Conservation (phyloP, 2,329 filamentous ascomycete genomes). For the Plenodomus tracheiphilus region DNA sequence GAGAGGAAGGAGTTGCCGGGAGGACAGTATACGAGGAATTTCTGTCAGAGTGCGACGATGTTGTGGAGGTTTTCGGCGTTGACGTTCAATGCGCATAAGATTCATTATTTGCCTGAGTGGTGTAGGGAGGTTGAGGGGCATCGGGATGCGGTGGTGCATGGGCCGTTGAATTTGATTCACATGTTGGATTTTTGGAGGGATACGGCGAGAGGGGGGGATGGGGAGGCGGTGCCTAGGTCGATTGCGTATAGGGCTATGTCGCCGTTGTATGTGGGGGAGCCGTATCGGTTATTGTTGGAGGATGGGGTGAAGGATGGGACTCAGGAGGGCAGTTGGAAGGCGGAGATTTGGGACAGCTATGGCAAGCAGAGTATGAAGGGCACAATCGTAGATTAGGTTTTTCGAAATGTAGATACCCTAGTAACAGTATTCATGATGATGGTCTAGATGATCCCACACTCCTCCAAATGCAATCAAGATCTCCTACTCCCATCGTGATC, state of each 20-base stretch:
- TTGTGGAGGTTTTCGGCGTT: conserved; percentile 91
- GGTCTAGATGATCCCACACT: neutral
- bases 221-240: conserved; percentile 26
- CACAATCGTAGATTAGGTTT: conserved; percentile 24
- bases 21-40: conserved; percentile 46
- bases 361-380: conserved; percentile 39
- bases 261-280: conserved; percentile 37
- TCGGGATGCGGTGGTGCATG: conserved; percentile 77
- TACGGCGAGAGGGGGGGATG: conserved; percentile 12
- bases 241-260: conserved; percentile 38
- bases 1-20: conserved; percentile 23
- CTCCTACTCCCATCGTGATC: neutral
- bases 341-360: conserved; percentile 38
- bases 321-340: conserved; percentile 18
- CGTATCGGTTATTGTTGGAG: conserved; percentile 33
- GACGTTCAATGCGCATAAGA: conserved; percentile 89
- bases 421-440: neutral
- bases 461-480: conserved; percentile 1
- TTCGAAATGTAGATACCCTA: neutral
- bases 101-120: conserved; percentile 80
- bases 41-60: conserved; percentile 69
- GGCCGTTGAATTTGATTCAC: conserved; percentile 71
- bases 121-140: conserved; percentile 74
- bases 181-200: conserved; percentile 43
- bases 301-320: neutral